These are phyloP conservation scores for Barbatosphaeria neglecta DNA, from an alignment of 495 filamentous ascomycete species.

Conservation along the genomic window DNA sequence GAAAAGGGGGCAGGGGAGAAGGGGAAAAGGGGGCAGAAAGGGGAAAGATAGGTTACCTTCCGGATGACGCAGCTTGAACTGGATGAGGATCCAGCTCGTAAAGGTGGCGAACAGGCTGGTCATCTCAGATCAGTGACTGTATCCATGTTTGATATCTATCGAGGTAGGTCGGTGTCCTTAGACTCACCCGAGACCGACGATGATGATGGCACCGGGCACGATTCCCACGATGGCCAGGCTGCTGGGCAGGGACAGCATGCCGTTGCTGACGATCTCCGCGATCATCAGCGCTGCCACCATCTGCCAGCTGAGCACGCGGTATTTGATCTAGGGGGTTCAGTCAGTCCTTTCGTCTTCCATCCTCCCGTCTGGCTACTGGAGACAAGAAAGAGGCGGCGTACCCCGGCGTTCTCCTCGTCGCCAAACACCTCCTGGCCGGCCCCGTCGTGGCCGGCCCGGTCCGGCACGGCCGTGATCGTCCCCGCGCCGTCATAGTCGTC, in stretches of 20 bases:
- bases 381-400: background rate
- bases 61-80: conserved; percentile 49
- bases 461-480: background rate
- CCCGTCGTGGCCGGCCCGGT: background rate
- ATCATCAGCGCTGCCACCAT: conserved; percentile 48
- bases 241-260: conserved; percentile 47
- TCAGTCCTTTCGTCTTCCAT: background rate
- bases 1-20: conserved; percentile 8
- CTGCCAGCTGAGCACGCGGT: conserved; percentile 1
- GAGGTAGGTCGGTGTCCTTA: too few relatives aligned
- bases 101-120: conserved; percentile 45
- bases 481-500: background rate
- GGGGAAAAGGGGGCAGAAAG: too few relatives aligned
- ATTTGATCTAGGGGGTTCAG: background rate
- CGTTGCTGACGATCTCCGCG: conserved; percentile 50
- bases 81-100: conserved; percentile 54
- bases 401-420: background rate
- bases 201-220: conserved; percentile 37
- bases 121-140: too few relatives aligned
- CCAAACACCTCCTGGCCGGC: conserved; percentile 1
- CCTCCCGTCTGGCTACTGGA: too few relatives aligned
- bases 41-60: conserved; percentile 6
- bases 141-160: too few relatives aligned
- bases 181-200: conserved; percentile 28
- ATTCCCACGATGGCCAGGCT: conserved; percentile 44